These are phyloP conservation scores for Boletus sp. DNA, from an alignment of 768 basidiomycete genomes.

Conservation along the genomic window DNA sequence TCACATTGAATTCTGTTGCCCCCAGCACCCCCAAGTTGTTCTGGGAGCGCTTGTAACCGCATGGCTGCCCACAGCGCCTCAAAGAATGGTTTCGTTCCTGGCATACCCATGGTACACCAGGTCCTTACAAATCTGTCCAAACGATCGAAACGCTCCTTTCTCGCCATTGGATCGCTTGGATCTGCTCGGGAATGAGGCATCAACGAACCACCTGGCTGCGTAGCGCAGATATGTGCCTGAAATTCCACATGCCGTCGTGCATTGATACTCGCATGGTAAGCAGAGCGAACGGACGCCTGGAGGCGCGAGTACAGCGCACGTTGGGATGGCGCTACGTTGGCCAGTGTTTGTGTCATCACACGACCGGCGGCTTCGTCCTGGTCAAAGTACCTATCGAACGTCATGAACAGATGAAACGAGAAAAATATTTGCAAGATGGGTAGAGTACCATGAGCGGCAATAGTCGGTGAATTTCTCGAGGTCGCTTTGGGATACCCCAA, in stretches of 20 bases:
- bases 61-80: slow-evolving; percentile 70
- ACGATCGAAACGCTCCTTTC: slow-evolving; percentile 74
- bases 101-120: slow-evolving; percentile 87
- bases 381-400: slow-evolving; percentile 66
- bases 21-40: slow-evolving; percentile 80
- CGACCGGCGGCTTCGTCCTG: slow-evolving; percentile 79
- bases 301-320: slow-evolving; percentile 84
- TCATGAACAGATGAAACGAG: slow-evolving; percentile 4
- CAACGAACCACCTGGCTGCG: slow-evolving; percentile 76
- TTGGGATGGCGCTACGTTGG: slow-evolving; percentile 78
- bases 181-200: slow-evolving; percentile 71
- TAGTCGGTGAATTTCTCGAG: slow-evolving; percentile 75
- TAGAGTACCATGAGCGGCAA: slow-evolving; percentile 72
- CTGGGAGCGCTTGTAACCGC: slow-evolving; percentile 78
- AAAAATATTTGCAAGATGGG: not conserved
- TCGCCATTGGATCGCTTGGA: slow-evolving; percentile 60
- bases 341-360: slow-evolving; percentile 78
- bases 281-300: slow-evolving; percentile 83
- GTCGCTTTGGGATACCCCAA: slow-evolving; percentile 63
- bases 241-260: slow-evolving; percentile 79
- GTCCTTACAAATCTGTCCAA: slow-evolving; percentile 71
- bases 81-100: slow-evolving; percentile 83
- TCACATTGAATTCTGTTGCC: slow-evolving; percentile 78
- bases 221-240: slow-evolving; percentile 78
- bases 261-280: slow-evolving; percentile 79